Evolutionary conservation across 306 rosid species (phyloP).

Genomic region (Fragaria vesca): DNA sequence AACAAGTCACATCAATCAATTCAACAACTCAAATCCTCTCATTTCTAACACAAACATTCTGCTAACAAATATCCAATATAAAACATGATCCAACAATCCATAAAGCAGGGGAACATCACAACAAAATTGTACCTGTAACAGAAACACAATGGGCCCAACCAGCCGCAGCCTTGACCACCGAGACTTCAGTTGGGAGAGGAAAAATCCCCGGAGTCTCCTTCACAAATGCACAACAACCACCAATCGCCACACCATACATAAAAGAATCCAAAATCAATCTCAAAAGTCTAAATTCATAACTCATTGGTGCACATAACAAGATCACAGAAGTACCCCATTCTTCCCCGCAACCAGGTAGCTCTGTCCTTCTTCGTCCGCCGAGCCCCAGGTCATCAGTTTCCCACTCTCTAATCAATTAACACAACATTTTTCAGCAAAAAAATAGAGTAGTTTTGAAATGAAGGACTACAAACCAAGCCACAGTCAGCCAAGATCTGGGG

Average conservation of each 20-base stretch:
- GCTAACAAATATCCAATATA: neutral
- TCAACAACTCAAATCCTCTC: neutral
- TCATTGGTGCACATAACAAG: slow-evolving; percentile 18
- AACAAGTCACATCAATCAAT: neutral
- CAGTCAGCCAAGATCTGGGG: slow-evolving; percentile 16
- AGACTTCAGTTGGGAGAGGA: slow-evolving; percentile 62
- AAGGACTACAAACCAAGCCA: neutral
- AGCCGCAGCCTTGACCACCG: slow-evolving; percentile 70
- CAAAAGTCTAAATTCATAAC: slow-evolving; percentile 25
- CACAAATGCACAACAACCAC: slow-evolving; percentile 37
- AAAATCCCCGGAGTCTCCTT: slow-evolving; percentile 77
- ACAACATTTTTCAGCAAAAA: neutral
- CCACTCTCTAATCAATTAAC: slow-evolving; percentile 47
- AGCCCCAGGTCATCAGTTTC: slow-evolving; percentile 85
- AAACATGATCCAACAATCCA: neutral
- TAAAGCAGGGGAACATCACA: neutral
- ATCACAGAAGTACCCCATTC: slow-evolving; percentile 64
- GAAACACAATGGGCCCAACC: slow-evolving; percentile 94
- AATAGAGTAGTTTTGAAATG: no score
- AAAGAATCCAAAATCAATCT: slow-evolving; percentile 37
- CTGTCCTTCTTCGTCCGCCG: slow-evolving; percentile 71
- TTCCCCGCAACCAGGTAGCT: slow-evolving; percentile 68
- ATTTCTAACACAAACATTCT: neutral
- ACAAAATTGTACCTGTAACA: slow-evolving; percentile 53
- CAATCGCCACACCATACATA: slow-evolving; percentile 16